Percentiles rank a stretch among this genome's conserved stretches.
Conservation (phyloP, 805 yeast genomes). For the baker's yeast (Saccharomyces cerevisiae) region DNA sequence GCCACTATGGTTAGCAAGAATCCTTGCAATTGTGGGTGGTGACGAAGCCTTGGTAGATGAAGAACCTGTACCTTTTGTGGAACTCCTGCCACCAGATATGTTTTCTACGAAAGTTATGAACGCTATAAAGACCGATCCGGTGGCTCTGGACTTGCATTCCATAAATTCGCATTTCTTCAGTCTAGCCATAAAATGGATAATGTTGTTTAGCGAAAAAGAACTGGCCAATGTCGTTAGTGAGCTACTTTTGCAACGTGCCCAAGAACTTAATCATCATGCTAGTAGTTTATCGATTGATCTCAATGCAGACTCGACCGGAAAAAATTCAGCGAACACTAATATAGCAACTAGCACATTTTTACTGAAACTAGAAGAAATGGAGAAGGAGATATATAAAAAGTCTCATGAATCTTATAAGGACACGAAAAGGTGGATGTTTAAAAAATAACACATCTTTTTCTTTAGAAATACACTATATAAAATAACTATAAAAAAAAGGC, state of each 20-base stretch:
- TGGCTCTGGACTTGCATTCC: conserved; percentile 56
- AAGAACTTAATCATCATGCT: conserved; percentile 66
- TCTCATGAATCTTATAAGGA: conserved; percentile 46
- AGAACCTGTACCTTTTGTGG: conserved; percentile 45
- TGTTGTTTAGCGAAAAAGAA: conserved; percentile 57
- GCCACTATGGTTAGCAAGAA: conserved; percentile 84
- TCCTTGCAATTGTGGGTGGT: conserved; percentile 48
- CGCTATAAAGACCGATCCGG: conserved; percentile 71
- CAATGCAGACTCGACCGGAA: conserved; percentile 20
- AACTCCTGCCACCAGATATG: conserved; percentile 63
- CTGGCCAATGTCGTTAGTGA: conserved; percentile 43
- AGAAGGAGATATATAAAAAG: conserved; percentile 47
- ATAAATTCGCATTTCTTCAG: conserved; percentile 60
- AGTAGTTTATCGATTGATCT: conserved; percentile 13
- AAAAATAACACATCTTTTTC: conserved; percentile 3
- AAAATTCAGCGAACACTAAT: conserved; percentile 29
- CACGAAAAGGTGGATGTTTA: conserved; percentile 35
- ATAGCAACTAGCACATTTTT: conserved; percentile 35
- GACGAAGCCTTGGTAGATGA: conserved; percentile 27
- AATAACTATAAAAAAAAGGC: background rate
- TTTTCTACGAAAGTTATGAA: conserved; percentile 59
- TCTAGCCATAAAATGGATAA: conserved; percentile 69
- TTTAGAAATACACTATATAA: background rate
- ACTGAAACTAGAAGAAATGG: conserved; percentile 67
- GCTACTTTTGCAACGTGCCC: conserved; percentile 57